These are phyloP conservation scores for Penicillium sp. DNA, from an alignment of 2,329 filamentous ascomycete genomes.

Conservation along the genomic window DNA sequence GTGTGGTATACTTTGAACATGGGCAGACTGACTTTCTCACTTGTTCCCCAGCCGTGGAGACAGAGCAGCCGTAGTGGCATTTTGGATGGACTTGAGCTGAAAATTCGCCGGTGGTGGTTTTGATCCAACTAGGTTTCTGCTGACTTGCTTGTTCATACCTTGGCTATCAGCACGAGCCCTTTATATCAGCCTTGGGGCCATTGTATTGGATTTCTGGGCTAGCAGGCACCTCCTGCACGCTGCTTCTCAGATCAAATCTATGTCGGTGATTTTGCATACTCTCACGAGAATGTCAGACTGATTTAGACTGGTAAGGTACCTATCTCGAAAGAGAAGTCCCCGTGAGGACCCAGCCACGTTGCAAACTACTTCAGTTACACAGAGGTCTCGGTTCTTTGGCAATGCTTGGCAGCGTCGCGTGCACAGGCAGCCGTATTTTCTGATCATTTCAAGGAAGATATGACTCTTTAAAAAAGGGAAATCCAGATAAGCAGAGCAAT, in stretches of 20 bases:
- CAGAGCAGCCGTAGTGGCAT: slow-evolving; percentile 42
- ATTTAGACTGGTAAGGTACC: neutral
- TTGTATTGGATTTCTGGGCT: neutral
- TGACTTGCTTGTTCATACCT: neutral
- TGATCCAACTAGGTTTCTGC: neutral
- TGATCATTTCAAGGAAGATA: neutral
- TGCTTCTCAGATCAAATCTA: no score
- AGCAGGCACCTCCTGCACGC: no score
- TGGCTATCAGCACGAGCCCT: neutral
- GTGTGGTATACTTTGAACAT: neutral
- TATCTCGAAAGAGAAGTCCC: neutral
- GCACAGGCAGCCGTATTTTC: neutral
- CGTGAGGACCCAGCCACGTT: neutral
- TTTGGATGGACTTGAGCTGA: neutral
- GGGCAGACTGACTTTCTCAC: slow-evolving; percentile 33
- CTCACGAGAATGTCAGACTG: neutral
- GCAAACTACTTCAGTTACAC: neutral
- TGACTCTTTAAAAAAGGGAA: neutral
- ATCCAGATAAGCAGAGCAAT: neutral
- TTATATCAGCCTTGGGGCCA: neutral
- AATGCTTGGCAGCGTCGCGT: neutral
- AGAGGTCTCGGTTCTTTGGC: neutral
- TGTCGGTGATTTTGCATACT: neutral
- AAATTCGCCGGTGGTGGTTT: neutral
- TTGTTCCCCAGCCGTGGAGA: slow-evolving; percentile 45